phyloP scores from a whole-genome alignment of 192 early-diverging fungal genomes.

The Linnemannia schmuckeri region DNA sequence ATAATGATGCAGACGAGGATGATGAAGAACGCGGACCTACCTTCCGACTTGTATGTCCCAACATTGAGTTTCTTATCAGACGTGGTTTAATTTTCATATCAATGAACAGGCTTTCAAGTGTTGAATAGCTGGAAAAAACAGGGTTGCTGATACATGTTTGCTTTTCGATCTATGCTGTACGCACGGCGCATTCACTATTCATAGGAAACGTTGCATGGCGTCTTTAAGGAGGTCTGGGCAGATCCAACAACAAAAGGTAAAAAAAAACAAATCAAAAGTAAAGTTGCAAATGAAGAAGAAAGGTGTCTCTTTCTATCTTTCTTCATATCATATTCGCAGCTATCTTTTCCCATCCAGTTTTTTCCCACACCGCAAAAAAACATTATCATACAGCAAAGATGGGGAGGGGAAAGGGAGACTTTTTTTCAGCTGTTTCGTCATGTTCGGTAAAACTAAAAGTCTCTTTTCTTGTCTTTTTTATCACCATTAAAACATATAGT shows the following conservation, averaged over 20 bases:
- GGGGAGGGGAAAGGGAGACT: no score
- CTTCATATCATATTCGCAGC: no score
- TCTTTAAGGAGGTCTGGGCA: constrained; percentile 54
- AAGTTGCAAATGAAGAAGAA: background rate
- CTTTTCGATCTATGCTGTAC: background rate
- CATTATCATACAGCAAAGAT: background rate
- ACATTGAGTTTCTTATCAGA: background rate
- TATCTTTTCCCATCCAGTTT: background rate
- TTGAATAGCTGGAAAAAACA: background rate
- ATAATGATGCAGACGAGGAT: constrained; percentile 15
- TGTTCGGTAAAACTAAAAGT: no score
- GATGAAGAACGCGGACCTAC: background rate
- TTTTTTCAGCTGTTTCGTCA: no score
- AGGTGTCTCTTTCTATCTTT: background rate
- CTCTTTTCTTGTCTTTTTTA: background rate
- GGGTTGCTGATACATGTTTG: no score
- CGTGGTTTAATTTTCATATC: background rate
- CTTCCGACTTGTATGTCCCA: constrained; percentile 32
- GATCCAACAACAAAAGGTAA: constrained; percentile 54
- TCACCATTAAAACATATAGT: constrained; percentile 4
- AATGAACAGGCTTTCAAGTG: background rate
- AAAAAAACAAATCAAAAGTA: background rate
- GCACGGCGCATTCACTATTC: background rate
- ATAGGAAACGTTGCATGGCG: constrained; percentile 53
- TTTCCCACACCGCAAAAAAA: background rate